phyloP scores from a whole-genome alignment of 2,329 filamentous ascomycete species.

The Rhynchosporium agropyri region DNA sequence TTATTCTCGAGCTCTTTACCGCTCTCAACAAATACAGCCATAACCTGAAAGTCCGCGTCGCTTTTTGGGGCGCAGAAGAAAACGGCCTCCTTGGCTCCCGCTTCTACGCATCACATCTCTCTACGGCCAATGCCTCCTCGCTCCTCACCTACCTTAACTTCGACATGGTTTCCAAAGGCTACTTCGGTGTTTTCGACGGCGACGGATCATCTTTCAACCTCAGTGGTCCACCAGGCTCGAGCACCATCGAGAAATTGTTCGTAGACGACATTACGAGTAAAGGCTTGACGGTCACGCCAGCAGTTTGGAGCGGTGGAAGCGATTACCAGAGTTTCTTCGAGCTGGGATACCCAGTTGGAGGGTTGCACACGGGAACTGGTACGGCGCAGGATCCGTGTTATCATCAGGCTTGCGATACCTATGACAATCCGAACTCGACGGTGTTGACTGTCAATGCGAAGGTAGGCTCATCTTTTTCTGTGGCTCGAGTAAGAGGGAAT shows the following conservation, averaged over 20 bases:
- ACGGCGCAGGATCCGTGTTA: conserved; percentile 27
- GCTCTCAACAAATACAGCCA: conserved; percentile 59
- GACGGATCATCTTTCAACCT: conserved; percentile 57
- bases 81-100: conserved; percentile 63
- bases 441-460: conserved; percentile 27
- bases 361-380: conserved; percentile 25
- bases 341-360: conserved; percentile 23
- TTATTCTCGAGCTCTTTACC: conserved; percentile 60
- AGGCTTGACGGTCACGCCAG: conserved; percentile 21
- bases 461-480: background rate
- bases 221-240: conserved; percentile 57
- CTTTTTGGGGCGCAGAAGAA: conserved; percentile 66
- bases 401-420: conserved; percentile 29
- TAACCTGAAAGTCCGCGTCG: conserved; percentile 64
- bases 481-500: no score
- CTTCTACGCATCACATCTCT: conserved; percentile 56
- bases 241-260: conserved; percentile 55
- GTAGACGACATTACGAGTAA: conserved; percentile 39
- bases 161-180: conserved; percentile 67
- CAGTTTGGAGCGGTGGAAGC: conserved; percentile 19
- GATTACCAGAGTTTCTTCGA: conserved; percentile 27
- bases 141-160: conserved; percentile 64
- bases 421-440: conserved; percentile 24
- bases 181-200: conserved; percentile 56
- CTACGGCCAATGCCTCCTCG: conserved; percentile 54